Base-by-base conservation (phyloP, 805 yeast species). In the Kuraishia hungarica region DNA sequence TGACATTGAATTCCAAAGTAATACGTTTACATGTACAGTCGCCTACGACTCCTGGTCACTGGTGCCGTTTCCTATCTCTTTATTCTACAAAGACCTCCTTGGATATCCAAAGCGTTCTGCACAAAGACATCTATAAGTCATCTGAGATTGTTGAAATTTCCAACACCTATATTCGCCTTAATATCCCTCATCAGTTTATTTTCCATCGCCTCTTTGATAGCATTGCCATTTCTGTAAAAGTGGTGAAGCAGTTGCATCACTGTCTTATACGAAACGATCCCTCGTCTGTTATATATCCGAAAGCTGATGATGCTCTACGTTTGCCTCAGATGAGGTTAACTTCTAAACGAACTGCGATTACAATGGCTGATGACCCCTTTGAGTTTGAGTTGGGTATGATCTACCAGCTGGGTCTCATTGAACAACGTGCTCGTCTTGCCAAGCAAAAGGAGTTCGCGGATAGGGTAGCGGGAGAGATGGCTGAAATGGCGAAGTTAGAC, bases 161-260 rank as follows among this genome's bases (percentile, higher is more conserved):
- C 1, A 66, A 77, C 35, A 61, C 61, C 7, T 69, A 71, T 10
- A 72, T 81, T 60, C 77, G 84, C 54, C 64, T 86, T 50, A 73
- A 74, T 23, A 74, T 90, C 53, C 97, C 97, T 0, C 81, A 86
- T 66, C 82, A 83, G 54, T 88, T 88, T 64, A 75, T 87, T 53
- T 82, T 89, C 54, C 89, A 88, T 69, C 79, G 84, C 23, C 78
- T 92, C n/a, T 82, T 92, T 62, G 97, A 92, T 62, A 87, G 87
- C 61, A 71, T 87, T 17, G 78, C 89, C 20, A 83, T 90, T 0
- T 70, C 84, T 48, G 75, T 76, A 53, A 92, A 92, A 65, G 78
- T 89, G 0, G 65, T 84, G 13, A 80, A 78, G 57, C 96, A 89
- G 59, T 72, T 86, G 58, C 64, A 69, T 26, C 73, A 74, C 55